These are phyloP conservation scores for Hypoxylon sp. DNA, from an alignment of 2,329 filamentous ascomycete genomes.

Conservation along the genomic window DNA sequence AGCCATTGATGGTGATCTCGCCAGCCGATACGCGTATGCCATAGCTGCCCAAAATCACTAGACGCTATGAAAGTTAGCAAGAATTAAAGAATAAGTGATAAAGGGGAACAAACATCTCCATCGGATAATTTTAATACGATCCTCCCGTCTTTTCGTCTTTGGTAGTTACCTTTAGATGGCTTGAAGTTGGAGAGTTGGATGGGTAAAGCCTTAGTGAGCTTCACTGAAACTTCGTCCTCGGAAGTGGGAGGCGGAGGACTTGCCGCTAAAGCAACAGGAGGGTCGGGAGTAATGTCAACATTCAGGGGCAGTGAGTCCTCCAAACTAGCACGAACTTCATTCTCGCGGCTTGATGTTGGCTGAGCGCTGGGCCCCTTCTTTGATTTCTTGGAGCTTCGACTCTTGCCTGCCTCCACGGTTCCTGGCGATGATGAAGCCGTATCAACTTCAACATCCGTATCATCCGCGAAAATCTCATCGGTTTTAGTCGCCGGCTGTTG, in stretches of 20 bases:
- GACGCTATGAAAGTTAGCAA: conserved; percentile 62
- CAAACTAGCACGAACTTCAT: not conserved
- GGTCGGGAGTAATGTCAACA: not conserved
- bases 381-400: conserved; percentile 36
- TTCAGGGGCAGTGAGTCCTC: not conserved
- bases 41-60: conserved; percentile 77
- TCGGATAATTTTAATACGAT: conserved; percentile 48
- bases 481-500: conserved; percentile 43
- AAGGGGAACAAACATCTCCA: conserved; percentile 50
- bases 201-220: conserved; percentile 20
- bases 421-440: conserved; percentile 13
- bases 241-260: conserved; percentile 29
- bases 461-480: conserved; percentile 12
- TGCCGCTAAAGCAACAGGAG: conserved; percentile 2
- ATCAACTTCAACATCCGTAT: conserved; percentile 10
- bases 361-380: conserved; percentile 35
- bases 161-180: conserved; percentile 49
- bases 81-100: not conserved
- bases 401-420: conserved; percentile 5
- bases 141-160: conserved; percentile 46
- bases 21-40: conserved; percentile 74
- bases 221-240: conserved; percentile 19
- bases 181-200: conserved; percentile 51
- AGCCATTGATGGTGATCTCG: conserved; percentile 75
- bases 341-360: conserved; percentile 12